These are phyloP conservation scores for Eucalyptus tenuipes DNA, from an alignment of 345 rosid genomes.

Conservation along the genomic window DNA sequence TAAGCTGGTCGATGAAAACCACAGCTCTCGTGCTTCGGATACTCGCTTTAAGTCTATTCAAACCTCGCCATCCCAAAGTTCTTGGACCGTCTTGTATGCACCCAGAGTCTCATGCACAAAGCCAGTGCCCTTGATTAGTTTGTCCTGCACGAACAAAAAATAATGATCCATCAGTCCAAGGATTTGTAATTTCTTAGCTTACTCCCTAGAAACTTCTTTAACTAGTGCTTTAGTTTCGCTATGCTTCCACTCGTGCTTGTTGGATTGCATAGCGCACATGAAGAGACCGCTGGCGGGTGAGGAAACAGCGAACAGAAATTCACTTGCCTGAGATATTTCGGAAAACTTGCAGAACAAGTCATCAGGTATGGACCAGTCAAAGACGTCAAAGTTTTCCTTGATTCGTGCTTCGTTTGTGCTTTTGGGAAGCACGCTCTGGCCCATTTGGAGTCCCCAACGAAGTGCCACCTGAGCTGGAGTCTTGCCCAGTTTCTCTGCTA, in stretches of 20 bases:
- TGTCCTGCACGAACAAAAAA: conserved; percentile 28
- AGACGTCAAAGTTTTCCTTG: conserved; percentile 62
- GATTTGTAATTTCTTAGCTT: neutral
- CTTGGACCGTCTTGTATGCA: conserved; percentile 46
- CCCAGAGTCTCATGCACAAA: conserved; percentile 50
- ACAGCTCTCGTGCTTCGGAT: neutral
- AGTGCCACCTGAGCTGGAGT: conserved; percentile 80
- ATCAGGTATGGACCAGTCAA: conserved; percentile 66
- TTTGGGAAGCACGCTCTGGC: conserved; percentile 84
- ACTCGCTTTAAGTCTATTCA: neutral
- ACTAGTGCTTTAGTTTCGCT: neutral
- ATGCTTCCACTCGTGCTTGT: neutral
- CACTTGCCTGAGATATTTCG: conserved; percentile 53
- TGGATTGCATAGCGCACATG: neutral
- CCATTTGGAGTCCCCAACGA: conserved; percentile 87
- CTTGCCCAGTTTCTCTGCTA: conserved; percentile 64
- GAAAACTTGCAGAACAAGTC: conserved; percentile 57
- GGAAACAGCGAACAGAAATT: neutral
- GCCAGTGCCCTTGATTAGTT: conserved; percentile 36
- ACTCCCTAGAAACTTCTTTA: neutral
- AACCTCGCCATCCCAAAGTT: conserved; percentile 89
- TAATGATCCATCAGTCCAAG: neutral
- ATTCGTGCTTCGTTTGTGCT: conserved; percentile 62
- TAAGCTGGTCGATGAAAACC: neutral
- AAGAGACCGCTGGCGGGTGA: neutral